Conservation (phyloP, 1,284 basidiomycete genomes). For the Pseudozyma tsukubaensis region DNA sequence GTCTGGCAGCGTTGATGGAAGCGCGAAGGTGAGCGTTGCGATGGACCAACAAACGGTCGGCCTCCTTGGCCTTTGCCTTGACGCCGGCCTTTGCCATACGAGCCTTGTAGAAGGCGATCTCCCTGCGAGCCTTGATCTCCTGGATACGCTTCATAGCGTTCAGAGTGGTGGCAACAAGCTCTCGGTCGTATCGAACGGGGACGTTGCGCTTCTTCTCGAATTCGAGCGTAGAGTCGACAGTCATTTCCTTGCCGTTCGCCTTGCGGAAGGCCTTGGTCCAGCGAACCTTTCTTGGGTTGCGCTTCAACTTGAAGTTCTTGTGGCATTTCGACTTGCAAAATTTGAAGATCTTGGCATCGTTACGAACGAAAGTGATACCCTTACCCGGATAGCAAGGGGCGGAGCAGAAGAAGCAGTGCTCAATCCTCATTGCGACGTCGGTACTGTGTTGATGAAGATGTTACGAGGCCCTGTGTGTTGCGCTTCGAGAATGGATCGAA, state of each 20-base stretch:
- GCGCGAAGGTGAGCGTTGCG: slow-evolving; percentile 61
- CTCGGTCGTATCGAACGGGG: slow-evolving; percentile 96
- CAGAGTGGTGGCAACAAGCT: slow-evolving; percentile 91
- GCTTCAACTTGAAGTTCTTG: slow-evolving; percentile 86
- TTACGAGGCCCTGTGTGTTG: neutral
- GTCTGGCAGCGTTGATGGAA: slow-evolving; percentile 48
- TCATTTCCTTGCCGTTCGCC: slow-evolving; percentile 99
- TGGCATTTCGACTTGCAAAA: slow-evolving; percentile 69
- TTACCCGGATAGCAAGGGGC: slow-evolving; percentile 94
- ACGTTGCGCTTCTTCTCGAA: slow-evolving; percentile 99
- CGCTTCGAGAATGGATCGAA: neutral
- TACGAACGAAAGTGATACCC: slow-evolving; percentile 69
- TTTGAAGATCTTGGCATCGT: slow-evolving; percentile 65
- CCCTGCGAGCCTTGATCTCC: slow-evolving; percentile 90
- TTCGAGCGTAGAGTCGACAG: slow-evolving; percentile 96
- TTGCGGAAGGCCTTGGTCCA: slow-evolving; percentile 99
- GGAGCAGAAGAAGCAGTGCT: slow-evolving; percentile 77
- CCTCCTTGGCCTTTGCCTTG: slow-evolving; percentile 58
- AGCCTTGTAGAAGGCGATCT: slow-evolving; percentile 84
- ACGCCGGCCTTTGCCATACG: slow-evolving; percentile 64
- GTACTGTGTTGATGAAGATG: neutral
- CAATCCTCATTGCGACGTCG: slow-evolving; percentile 65
- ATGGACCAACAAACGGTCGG: slow-evolving; percentile 63
- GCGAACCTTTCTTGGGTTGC: slow-evolving; percentile 97
- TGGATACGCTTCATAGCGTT: slow-evolving; percentile 95